Evolutionary conservation across 208 protist genomes (phyloP), one percentile per base, ranked within the genome.

Genomic region (Trichomonas gallinae): DNA sequence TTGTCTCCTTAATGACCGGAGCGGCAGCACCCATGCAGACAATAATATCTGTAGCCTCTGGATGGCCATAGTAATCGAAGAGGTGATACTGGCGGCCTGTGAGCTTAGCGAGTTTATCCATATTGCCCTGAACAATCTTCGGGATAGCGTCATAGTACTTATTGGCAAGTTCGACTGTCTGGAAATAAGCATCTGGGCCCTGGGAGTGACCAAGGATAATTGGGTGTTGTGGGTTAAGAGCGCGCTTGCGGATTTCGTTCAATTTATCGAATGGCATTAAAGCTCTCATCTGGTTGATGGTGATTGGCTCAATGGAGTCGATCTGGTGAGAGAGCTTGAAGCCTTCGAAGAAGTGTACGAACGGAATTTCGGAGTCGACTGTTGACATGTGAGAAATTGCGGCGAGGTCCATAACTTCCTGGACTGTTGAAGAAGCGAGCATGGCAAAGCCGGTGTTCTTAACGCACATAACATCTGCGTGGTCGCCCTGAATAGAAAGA

Each of bases 381-480:
- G 97, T 97, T 44, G 98, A 88, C 17, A 98, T 45, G 91, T 98
- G 98, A 49, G 98, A 42, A 87, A 98, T 97, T 42, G 98, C 45
- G 48, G 97, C 97, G 26, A 98, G 72, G 96, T 98, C 98, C 81
- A 97, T 72, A 46, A 31, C 13, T 97, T 98, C 98, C 93, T 98
- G 98, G 11, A 98, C 97, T 40, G 34, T 97, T 21, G 63, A 45
- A 1, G 97, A 98, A 44, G 51, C 97, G 8, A 98, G 96, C 36
- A 98, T 96, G 34, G 97, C 96, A 15, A 97, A 98, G 26, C 98
- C 98, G 26, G 97, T 97, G 31, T 96, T 87, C 36, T 97, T 38
- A 89, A 93, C 34, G 38, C 97, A 97, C 96, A 98, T 98, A 40
- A 98, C 97, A 97, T 98, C 98, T 10, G 96, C 96, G 96, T 98